These are phyloP conservation scores for Coniferiporia weirii DNA, from an alignment of 1,284 basidiomycete genomes.

Conservation along the genomic window DNA sequence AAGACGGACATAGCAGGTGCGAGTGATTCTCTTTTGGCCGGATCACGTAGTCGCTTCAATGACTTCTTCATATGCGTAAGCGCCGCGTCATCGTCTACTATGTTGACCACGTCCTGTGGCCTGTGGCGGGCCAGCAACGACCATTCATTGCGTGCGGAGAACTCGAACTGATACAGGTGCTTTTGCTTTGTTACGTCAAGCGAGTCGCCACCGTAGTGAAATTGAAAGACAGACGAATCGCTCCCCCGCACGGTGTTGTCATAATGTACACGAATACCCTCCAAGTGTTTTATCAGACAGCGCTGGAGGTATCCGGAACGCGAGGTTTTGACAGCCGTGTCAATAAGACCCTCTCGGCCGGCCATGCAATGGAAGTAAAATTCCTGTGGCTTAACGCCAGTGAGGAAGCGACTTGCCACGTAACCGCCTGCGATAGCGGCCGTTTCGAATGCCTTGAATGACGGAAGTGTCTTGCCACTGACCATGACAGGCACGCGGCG, in stretches of 20 bases:
- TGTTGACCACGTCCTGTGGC: conserved; percentile 54
- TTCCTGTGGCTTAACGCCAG: conserved; percentile 96
- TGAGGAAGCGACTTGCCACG: conserved; percentile 98
- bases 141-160: conserved; percentile 83
- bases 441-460: conserved; percentile 97
- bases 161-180: conserved; percentile 89
- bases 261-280: conserved; percentile 95
- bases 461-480: conserved; percentile 96
- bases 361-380: conserved; percentile 99
- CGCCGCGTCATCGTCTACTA: conserved; percentile 69
- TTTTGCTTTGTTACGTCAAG: conserved; percentile 96
- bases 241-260: conserved; percentile 97
- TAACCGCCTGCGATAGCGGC: conserved; percentile 98
- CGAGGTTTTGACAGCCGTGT: conserved; percentile 98
- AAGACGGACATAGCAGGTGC: conserved; percentile 76
- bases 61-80: conserved; percentile 85
- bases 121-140: conserved; percentile 76
- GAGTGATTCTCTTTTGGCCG: conserved; percentile 47
- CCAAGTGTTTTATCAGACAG: conserved; percentile 97
- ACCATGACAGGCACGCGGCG: conserved; percentile 99
- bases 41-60: conserved; percentile 63
- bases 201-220: conserved; percentile 95
- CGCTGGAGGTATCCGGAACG: conserved; percentile 98
- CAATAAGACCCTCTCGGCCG: conserved; percentile 97
- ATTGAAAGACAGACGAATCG: conserved; percentile 92